Evolutionary conservation across 352 stramenopile species (phyloP).

Genomic region (Aphanomyces cochlioides): DNA sequence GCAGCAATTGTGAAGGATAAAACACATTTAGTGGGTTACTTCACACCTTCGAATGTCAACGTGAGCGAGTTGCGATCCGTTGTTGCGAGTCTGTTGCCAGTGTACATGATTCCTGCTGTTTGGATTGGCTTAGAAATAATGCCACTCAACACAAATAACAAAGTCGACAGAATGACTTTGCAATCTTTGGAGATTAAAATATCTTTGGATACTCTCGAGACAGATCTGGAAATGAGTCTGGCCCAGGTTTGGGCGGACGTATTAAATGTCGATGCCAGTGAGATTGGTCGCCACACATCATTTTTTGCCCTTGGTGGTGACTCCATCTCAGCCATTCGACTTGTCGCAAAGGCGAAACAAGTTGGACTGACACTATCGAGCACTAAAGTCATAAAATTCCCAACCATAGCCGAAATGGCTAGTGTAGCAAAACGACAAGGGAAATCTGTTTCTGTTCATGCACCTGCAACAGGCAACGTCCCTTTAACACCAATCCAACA

Average conservation of each 20-base stretch:
- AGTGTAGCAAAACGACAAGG: neutral
- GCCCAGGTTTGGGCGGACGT: neutral
- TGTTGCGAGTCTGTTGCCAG: neutral
- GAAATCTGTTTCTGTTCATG: neutral
- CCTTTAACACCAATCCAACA: slow-evolving; percentile 9
- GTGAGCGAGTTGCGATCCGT: neutral
- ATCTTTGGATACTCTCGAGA: neutral
- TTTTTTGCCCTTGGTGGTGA: slow-evolving; percentile 2
- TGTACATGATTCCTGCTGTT: neutral
- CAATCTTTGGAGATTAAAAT: neutral
- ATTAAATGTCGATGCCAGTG: neutral
- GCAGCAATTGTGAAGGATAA: slow-evolving; percentile 60
- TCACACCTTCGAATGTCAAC: slow-evolving; percentile 43
- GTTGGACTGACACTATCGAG: neutral
- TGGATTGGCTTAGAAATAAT: neutral
- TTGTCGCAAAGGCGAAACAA: neutral
- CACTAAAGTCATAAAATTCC: neutral
- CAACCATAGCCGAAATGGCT: neutral
- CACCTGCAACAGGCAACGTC: neutral
- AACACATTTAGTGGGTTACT: slow-evolving; percentile 86
- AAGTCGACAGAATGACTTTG: neutral
- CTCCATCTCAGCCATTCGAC: neutral
- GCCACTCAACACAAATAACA: neutral
- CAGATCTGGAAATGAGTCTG: neutral
- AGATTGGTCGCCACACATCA: slow-evolving; percentile 1